A percentile compares a stretch with the other conserved stretches of the same genome.
Conservation (phyloP, 2,329 filamentous ascomycete genomes). For the Claviceps citrina region DNA sequence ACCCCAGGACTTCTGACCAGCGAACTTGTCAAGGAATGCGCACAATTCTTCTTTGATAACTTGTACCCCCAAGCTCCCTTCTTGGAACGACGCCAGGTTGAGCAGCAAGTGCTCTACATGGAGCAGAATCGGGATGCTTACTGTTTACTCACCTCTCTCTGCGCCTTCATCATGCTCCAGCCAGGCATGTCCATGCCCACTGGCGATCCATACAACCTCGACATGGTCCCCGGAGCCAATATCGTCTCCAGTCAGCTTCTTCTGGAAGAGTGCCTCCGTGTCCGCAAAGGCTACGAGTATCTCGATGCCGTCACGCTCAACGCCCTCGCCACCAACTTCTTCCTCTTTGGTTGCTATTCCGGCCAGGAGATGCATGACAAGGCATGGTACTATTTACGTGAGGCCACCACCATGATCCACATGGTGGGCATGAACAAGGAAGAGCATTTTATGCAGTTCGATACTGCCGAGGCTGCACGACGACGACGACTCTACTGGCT, state of each 20-base stretch:
- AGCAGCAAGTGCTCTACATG: constrained; percentile 42
- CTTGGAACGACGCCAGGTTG: constrained; percentile 40
- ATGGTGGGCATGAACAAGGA: constrained; percentile 47
- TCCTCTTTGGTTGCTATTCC: constrained; percentile 59
- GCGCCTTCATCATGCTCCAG: constrained; percentile 54
- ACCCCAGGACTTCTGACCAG: constrained; percentile 44
- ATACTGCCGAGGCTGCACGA: constrained; percentile 44
- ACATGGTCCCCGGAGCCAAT: constrained; percentile 42
- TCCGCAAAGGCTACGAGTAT: constrained; percentile 47
- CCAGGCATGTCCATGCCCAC: constrained; percentile 48
- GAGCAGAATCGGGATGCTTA: constrained; percentile 49
- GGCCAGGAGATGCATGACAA: constrained; percentile 58
- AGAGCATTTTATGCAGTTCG: constrained; percentile 44
- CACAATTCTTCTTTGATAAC: constrained; percentile 53
- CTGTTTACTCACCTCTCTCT: constrained; percentile 48
- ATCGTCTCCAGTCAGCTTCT: constrained; percentile 50
- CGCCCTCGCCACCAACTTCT: constrained; percentile 58
- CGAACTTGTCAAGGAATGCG: constrained; percentile 49
- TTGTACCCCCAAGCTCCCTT: constrained; percentile 51
- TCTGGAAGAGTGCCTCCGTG: constrained; percentile 50
- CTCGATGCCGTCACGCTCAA: constrained; percentile 40
- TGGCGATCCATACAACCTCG: constrained; percentile 39
- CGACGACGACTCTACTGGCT: constrained; percentile 59
- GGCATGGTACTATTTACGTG: constrained; percentile 66
- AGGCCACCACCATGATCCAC: constrained; percentile 56